phyloP scores from a whole-genome alignment of 2,329 filamentous ascomycete species.

The Aspergillus melleus region DNA sequence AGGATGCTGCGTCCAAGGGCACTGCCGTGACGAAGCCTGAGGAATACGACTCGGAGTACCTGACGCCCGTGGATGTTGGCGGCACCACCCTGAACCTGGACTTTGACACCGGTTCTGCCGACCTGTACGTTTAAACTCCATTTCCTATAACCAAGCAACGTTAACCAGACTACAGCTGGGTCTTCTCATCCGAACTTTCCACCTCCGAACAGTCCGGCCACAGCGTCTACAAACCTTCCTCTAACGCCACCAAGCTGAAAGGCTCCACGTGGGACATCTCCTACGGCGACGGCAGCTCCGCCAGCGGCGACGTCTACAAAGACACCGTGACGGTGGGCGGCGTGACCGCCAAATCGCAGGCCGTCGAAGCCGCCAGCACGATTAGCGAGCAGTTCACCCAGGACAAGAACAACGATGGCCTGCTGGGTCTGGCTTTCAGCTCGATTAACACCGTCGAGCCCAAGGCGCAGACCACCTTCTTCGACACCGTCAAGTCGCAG shows the following conservation, averaged over 20 bases:
- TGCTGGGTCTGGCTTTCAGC: conserved; percentile 62
- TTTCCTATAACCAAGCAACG: not conserved
- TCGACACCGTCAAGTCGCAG: conserved; percentile 56
- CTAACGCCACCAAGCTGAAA: conserved; percentile 45
- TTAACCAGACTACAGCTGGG: conserved; percentile 54
- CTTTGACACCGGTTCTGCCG: conserved; percentile 69
- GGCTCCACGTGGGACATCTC: conserved; percentile 60
- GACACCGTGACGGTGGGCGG: conserved; percentile 64
- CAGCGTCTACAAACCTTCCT: conserved; percentile 57
- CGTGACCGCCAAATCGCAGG: conserved; percentile 60
- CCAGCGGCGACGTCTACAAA: conserved; percentile 64
- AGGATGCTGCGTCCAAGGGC: conserved; percentile 32
- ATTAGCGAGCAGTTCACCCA: conserved; percentile 56
- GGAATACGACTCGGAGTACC: conserved; percentile 57
- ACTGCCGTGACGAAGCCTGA: conserved; percentile 46
- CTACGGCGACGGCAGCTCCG: conserved; percentile 66
- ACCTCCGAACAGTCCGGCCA: conserved; percentile 55
- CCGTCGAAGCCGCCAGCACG: conserved; percentile 63
- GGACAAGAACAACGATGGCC: conserved; percentile 58
- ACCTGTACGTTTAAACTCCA: conserved; percentile 56
- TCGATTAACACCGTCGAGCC: conserved; percentile 59
- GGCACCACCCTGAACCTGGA: conserved; percentile 64
- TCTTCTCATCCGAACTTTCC: conserved; percentile 62
- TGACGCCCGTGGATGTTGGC: conserved; percentile 64
- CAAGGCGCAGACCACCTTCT: conserved; percentile 56